Percentiles rank a stretch among this genome's conserved stretches.
These are phyloP conservation scores for Yamadazyma atlantica DNA, from an alignment of 1,139 yeast genomes.

Conservation along the genomic window DNA sequence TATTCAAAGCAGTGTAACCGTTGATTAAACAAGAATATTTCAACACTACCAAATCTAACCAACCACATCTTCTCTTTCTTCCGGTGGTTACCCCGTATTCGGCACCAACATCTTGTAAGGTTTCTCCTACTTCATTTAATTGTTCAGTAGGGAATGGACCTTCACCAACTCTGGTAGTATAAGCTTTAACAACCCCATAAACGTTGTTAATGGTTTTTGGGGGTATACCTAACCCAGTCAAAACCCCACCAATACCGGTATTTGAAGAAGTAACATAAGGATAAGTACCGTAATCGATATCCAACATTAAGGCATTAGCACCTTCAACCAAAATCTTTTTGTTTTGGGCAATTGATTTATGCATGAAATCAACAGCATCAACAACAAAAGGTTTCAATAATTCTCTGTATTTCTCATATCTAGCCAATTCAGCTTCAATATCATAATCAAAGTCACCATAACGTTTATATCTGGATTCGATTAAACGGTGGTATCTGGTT, in stretches of 20 bases:
- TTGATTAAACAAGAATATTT: slow-evolving; percentile 88
- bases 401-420: slow-evolving; percentile 74
- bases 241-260: slow-evolving; percentile 97
- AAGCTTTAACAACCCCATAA: slow-evolving; percentile 97
- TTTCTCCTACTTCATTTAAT: slow-evolving; percentile 82
- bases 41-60: slow-evolving; percentile 95
- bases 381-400: slow-evolving; percentile 85
- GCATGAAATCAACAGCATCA: slow-evolving; percentile 89
- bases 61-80: slow-evolving; percentile 98
- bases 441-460: slow-evolving; percentile 94
- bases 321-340: slow-evolving; percentile 95
- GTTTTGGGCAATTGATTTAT: slow-evolving; percentile 71
- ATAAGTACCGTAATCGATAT: slow-evolving; percentile 96
- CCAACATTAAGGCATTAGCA: slow-evolving; percentile 97
- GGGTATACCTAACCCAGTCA: slow-evolving; percentile 95
- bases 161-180: slow-evolving; percentile 98
- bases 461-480: slow-evolving; percentile 79
- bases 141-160: slow-evolving; percentile 99
- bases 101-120: slow-evolving; percentile 87
- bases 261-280: slow-evolving; percentile 96
- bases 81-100: slow-evolving; percentile 99
- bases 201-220: slow-evolving; percentile 77
- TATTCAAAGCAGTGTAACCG: slow-evolving; percentile 91
- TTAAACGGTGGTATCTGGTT: slow-evolving; percentile 70
- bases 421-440: slow-evolving; percentile 71